Base-by-base conservation (phyloP, 176 grass and related monocot genomes). In the Eragrostis curvula region DNA sequence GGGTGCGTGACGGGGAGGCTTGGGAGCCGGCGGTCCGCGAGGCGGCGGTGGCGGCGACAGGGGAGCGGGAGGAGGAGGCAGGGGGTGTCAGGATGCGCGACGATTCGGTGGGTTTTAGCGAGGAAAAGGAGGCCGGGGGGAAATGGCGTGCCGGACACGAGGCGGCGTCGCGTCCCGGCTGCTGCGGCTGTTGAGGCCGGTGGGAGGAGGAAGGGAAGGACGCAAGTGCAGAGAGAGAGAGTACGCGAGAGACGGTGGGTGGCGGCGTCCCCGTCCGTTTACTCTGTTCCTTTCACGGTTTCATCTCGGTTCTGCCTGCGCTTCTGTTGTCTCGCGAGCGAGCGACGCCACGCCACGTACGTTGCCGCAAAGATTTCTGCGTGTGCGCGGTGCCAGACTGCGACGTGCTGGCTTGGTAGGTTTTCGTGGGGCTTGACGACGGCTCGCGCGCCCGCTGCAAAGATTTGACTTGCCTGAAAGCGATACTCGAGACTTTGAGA, bases 71-170 rank as follows among this genome's bases (percentile, higher is more conserved):
- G 16, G 50, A 21, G 40, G 42, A 13, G 43, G 58, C n/a, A 40
- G 63, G 20, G 47, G 4, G 62, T 68, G 77, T 53, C 63, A 68
- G 77, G 77, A 18, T 15, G 44, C 48, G 45, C 45, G 70, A 16
- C 60, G 61, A 73, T 56, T 84, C 71, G 82, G 52, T 75, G 82
- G 82, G 82, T 48, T 84, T 77, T 84, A 64, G 71, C 51, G 73
- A 66, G 23, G 47, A 74, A 28, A 56, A 43, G 28, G 29, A 8
- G 59, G 21, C 13, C 6, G 18, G 27, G 43, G 13, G 8, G 9
- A 12, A 47, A 71, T 51, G 60, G 81, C 71, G 81, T 84, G 71
- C 47, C 81, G 71, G 81, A 75, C 81, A 75, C 81, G 60, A 65
- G 70, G 59, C 81, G 71, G 60, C 81, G 70, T 20, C 53, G 6